A percentile compares a stretch with the other conserved stretches of the same genome.
Evolutionary conservation across 2,329 filamentous ascomycete species (phyloP).

Genomic region (Fusarium veterinarium): DNA sequence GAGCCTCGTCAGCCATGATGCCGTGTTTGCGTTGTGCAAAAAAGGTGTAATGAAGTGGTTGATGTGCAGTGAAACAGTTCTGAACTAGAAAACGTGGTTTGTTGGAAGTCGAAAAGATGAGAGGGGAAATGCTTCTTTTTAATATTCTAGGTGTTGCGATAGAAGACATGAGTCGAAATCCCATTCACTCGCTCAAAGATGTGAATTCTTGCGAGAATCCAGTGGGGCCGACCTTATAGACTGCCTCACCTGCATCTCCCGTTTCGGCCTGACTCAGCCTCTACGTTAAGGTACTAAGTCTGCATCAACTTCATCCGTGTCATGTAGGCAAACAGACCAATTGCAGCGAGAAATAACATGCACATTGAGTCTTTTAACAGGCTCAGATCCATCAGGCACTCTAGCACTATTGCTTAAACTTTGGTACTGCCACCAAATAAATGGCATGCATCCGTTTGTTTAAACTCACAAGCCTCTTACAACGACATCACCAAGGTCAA

Average conservation of each 20-base stretch:
- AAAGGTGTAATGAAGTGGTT: background rate
- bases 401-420: background rate
- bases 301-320: background rate
- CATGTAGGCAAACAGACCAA: background rate
- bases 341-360: background rate
- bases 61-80: background rate
- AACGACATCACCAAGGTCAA: background rate
- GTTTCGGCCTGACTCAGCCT: constrained; percentile 44
- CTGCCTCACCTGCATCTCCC: constrained; percentile 5
- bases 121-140: background rate
- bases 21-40: background rate
- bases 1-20: constrained; percentile 36
- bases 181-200: background rate
- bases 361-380: background rate
- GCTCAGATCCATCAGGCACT: background rate
- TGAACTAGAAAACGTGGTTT: background rate
- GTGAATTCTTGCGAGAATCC: constrained; percentile 4
- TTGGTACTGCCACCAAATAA: background rate
- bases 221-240: constrained; percentile 5
- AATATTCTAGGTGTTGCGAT: background rate
- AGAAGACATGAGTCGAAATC: constrained; percentile 5
- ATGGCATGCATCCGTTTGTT: background rate
- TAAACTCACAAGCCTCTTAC: background rate
- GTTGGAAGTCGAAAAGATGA: background rate
- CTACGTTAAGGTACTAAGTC: background rate